phyloP scores from a whole-genome alignment of 805 yeast species.

The Aciculoconidium aculeatum region DNA sequence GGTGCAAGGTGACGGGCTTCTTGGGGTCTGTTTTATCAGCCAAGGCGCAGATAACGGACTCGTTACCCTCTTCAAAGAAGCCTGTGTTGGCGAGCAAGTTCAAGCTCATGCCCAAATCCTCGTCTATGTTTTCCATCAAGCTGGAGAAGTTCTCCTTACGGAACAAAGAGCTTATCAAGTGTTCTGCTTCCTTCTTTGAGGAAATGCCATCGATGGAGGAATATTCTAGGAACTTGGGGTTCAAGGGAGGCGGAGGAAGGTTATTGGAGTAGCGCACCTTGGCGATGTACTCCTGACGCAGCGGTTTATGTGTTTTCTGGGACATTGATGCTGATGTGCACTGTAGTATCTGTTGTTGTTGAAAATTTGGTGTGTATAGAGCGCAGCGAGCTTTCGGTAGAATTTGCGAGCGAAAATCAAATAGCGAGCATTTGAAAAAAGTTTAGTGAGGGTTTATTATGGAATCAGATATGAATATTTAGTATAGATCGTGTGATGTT shows the following conservation, averaged over 20 bases:
- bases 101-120: slow-evolving; percentile 69
- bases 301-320: slow-evolving; percentile 25
- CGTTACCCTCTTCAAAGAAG: slow-evolving; percentile 57
- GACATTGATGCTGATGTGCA: no score
- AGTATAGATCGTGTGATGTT: no score
- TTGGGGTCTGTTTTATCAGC: slow-evolving; percentile 15
- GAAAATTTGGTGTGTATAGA: no score
- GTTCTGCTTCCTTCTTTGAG: slow-evolving; percentile 36
- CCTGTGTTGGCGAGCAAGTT: slow-evolving; percentile 66
- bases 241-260: slow-evolving; percentile 88
- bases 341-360: slow-evolving; percentile 14
- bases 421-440: no score
- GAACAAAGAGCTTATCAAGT: slow-evolving; percentile 64
- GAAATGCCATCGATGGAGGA: slow-evolving; percentile 29
- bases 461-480: no score
- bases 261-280: slow-evolving; percentile 78
- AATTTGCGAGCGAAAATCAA: no score
- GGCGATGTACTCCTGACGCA: slow-evolving; percentile 74
- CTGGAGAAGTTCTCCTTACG: slow-evolving; percentile 67
- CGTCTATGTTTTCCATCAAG: slow-evolving; percentile 50
- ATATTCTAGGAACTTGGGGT: slow-evolving; percentile 75
- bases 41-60: slow-evolving; percentile 32
- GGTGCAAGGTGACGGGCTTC: slow-evolving; percentile 48
- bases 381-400: no score
- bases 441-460: no score